Conservation (phyloP, 768 basidiomycete genomes). For the Harrya chromipes region DNA sequence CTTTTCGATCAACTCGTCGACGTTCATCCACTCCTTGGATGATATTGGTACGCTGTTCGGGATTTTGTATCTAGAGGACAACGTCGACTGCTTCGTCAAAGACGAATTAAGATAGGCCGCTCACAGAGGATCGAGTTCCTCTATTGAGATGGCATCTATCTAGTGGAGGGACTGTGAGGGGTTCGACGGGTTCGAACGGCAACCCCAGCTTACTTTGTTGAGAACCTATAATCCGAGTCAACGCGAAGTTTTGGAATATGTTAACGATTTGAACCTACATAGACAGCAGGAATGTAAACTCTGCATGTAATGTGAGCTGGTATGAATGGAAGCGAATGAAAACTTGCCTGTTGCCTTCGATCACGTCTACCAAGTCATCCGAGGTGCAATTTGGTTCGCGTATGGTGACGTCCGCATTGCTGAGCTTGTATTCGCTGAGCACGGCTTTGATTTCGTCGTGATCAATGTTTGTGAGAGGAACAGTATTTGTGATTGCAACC, state of each 20-base stretch:
- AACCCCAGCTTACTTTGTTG: constrained; percentile 61
- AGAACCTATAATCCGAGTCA: constrained; percentile 49
- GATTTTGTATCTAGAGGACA: constrained; percentile 72
- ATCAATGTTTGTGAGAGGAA: constrained; percentile 93
- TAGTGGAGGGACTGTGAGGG: constrained; percentile 27
- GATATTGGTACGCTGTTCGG: constrained; percentile 95
- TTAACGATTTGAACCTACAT: constrained; percentile 47
- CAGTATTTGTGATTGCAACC: constrained; percentile 93
- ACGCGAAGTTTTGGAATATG: background rate
- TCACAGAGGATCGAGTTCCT: constrained; percentile 89
- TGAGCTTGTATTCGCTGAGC: constrained; percentile 87
- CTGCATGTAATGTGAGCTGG: constrained; percentile 36
- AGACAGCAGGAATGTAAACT: constrained; percentile 91
- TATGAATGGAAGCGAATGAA: background rate
- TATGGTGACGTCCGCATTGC: constrained; percentile 88
- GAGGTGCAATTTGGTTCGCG: constrained; percentile 89
- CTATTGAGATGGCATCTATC: constrained; percentile 98
- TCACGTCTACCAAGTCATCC: constrained; percentile 95
- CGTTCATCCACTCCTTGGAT: constrained; percentile 91
- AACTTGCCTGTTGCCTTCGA: constrained; percentile 85
- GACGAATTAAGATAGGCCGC: constrained; percentile 20
- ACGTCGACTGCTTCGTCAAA: background rate
- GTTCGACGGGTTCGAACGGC: background rate
- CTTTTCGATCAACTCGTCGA: constrained; percentile 88
- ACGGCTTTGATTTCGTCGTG: constrained; percentile 96